Conservation (phyloP, 768 basidiomycete genomes). For the Podaxis carcinomalis region DNA sequence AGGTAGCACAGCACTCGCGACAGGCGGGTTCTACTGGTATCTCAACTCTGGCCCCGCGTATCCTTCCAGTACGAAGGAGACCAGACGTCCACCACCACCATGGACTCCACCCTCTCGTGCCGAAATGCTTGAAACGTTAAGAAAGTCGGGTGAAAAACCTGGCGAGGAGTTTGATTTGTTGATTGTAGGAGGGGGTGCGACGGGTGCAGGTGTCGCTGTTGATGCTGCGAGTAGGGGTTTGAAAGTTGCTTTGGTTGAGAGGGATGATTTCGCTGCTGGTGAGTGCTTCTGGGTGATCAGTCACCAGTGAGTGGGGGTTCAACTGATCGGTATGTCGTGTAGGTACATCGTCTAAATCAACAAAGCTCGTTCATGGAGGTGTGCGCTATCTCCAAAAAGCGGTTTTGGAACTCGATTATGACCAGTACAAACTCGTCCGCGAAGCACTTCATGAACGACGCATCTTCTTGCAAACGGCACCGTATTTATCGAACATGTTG, state of each 20-base stretch:
- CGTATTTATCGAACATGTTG: slow-evolving; percentile 87
- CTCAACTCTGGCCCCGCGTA: slow-evolving; percentile 72
- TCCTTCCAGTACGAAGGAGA: slow-evolving; percentile 57
- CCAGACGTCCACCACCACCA: slow-evolving; percentile 68
- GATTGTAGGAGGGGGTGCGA: slow-evolving; percentile 92
- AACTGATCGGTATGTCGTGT: background rate
- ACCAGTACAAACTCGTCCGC: slow-evolving; percentile 93
- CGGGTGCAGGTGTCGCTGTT: slow-evolving; percentile 93
- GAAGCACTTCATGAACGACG: slow-evolving; percentile 91
- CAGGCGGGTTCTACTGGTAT: slow-evolving; percentile 64
- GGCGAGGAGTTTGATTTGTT: slow-evolving; percentile 72
- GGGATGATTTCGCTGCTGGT: slow-evolving; percentile 91
- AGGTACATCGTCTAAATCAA: slow-evolving; percentile 97
- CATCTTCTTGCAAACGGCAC: slow-evolving; percentile 94
- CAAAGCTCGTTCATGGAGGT: slow-evolving; percentile 97
- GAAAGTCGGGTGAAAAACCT: slow-evolving; percentile 33
- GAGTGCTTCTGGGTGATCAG: slow-evolving; percentile 16
- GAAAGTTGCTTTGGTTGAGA: slow-evolving; percentile 89
- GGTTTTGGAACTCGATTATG: slow-evolving; percentile 91
- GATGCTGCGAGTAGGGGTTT: slow-evolving; percentile 92
- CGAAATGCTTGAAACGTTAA: slow-evolving; percentile 61
- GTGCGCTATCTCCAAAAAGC: slow-evolving; percentile 98
- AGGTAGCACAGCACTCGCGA: slow-evolving; percentile 46
- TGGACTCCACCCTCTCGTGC: slow-evolving; percentile 73
- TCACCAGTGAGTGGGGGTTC: background rate